phyloP scores from a whole-genome alignment of 139 green algal genomes.

The Closterium sp. region DNA sequence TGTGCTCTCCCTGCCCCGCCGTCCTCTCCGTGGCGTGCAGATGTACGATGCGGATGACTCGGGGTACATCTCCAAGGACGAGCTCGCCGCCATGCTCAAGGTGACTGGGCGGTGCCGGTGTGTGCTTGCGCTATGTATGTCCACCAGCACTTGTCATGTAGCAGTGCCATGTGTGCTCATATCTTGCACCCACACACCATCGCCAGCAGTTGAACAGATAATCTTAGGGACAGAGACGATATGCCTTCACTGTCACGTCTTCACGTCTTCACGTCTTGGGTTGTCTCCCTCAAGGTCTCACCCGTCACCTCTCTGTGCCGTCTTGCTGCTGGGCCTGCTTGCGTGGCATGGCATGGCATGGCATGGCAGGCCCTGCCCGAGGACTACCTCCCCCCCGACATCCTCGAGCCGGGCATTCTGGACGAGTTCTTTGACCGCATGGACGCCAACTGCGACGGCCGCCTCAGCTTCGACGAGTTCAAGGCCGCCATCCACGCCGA shows the following conservation, averaged over 20 bases:
- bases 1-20: not conserved
- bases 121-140: too few species aligned
- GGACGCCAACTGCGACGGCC: conserved; percentile 37
- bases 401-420: conserved; percentile 28
- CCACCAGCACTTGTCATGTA: too few species aligned
- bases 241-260: too few species aligned
- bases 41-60: conserved; percentile 43
- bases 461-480: conserved; percentile 41
- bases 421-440: conserved; percentile 44
- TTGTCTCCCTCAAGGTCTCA: too few species aligned
- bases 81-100: conserved; percentile 29
- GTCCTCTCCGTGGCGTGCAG: not conserved
- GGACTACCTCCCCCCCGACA: conserved; percentile 24
- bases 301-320: too few species aligned
- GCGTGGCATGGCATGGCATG: not conserved
- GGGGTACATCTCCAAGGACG: conserved; percentile 31
- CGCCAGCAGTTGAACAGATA: too few species aligned
- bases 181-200: too few species aligned
- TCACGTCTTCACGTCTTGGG: too few species aligned
- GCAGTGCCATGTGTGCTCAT: too few species aligned
- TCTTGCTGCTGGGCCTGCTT: too few species aligned
- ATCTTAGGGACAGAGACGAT: too few species aligned
- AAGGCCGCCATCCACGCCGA: conserved; percentile 15
- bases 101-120: not conserved
- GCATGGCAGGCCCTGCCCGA: conserved; percentile 26